Percentiles rank a stretch among this genome's conserved stretches.
These are phyloP conservation scores for Alternaria ethzedia DNA, from an alignment of 2,329 filamentous ascomycete species.

Conservation along the genomic window DNA sequence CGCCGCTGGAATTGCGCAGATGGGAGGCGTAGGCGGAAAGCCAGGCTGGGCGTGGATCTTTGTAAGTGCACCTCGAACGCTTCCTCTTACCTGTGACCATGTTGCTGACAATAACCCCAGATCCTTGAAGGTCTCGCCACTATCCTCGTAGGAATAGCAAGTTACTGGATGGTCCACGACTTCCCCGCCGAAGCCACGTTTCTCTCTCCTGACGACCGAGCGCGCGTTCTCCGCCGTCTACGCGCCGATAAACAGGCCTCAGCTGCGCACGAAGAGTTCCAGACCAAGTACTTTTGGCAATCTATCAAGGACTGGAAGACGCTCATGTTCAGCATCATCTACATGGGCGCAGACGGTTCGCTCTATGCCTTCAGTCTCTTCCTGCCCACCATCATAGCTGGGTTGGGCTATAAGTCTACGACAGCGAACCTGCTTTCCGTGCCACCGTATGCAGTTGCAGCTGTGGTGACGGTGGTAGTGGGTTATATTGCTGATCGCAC, in stretches of 20 bases:
- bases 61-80: constrained; percentile 32
- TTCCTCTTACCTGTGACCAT: not conserved
- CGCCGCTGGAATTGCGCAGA: constrained; percentile 72
- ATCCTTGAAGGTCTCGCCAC: constrained; percentile 74
- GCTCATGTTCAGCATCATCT: constrained; percentile 75
- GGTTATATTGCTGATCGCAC: constrained; percentile 81
- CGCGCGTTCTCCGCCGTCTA: constrained; percentile 74
- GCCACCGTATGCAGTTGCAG: constrained; percentile 76
- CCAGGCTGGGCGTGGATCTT: constrained; percentile 56
- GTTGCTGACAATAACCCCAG: constrained; percentile 13
- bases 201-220: constrained; percentile 71
- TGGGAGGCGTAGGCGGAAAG: constrained; percentile 65
- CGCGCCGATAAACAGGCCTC: constrained; percentile 74
- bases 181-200: constrained; percentile 78
- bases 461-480: constrained; percentile 70
- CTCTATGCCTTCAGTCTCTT: constrained; percentile 81
- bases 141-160: constrained; percentile 67
- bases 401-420: constrained; percentile 63
- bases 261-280: constrained; percentile 78
- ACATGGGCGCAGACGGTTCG: constrained; percentile 74
- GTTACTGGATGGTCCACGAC: constrained; percentile 80
- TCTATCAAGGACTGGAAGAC: constrained; percentile 85
- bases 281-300: constrained; percentile 73
- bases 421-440: constrained; percentile 75
- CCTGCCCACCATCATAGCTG: constrained; percentile 77